These are phyloP conservation scores for Cymbopogon citratus DNA, from an alignment of 176 grass and related monocot genomes.

Conservation along the genomic window DNA sequence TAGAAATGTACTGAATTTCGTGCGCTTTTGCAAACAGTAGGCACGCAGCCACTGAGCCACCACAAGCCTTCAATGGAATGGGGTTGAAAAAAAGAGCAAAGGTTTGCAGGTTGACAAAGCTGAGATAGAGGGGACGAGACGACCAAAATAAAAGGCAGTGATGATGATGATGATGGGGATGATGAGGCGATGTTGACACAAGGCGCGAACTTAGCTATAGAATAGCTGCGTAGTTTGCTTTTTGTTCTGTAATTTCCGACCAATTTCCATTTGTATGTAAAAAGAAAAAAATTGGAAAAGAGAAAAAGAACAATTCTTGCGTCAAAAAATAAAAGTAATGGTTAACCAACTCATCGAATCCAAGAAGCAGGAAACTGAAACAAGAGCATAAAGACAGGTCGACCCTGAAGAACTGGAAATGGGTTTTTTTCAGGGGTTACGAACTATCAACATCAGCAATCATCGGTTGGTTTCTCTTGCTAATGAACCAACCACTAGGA, in stretches of 20 bases:
- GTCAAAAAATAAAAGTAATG: background rate
- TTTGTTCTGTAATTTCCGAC: slow-evolving; percentile 46
- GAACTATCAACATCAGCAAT: slow-evolving; percentile 42
- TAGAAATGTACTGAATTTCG: slow-evolving; percentile 2
- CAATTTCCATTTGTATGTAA: slow-evolving; percentile 21
- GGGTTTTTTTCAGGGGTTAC: slow-evolving; percentile 33
- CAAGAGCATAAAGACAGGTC: slow-evolving; percentile 18
- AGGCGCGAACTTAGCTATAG: slow-evolving; percentile 14
- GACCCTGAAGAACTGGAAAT: slow-evolving; percentile 21
- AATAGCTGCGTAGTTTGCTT: slow-evolving; percentile 22
- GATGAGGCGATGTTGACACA: slow-evolving; percentile 8
- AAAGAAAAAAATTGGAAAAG: slow-evolving; percentile 26
- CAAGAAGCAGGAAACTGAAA: background rate
- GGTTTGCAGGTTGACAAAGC: slow-evolving; percentile 31
- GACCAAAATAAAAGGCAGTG: slow-evolving; percentile 30
- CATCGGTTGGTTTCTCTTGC: slow-evolving; percentile 28
- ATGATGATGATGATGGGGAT: background rate
- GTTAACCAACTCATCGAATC: slow-evolving; percentile 2
- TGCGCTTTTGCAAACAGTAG: background rate
- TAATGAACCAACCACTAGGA: slow-evolving; percentile 11
- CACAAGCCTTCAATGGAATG: background rate
- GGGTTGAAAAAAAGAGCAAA: slow-evolving; percentile 8
- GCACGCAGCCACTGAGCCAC: background rate
- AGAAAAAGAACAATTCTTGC: slow-evolving; percentile 27
- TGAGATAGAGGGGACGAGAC: slow-evolving; percentile 6